Evolutionary conservation across 2,329 filamentous ascomycete genomes (phyloP).

Genomic region (Fusarium beomiforme): DNA sequence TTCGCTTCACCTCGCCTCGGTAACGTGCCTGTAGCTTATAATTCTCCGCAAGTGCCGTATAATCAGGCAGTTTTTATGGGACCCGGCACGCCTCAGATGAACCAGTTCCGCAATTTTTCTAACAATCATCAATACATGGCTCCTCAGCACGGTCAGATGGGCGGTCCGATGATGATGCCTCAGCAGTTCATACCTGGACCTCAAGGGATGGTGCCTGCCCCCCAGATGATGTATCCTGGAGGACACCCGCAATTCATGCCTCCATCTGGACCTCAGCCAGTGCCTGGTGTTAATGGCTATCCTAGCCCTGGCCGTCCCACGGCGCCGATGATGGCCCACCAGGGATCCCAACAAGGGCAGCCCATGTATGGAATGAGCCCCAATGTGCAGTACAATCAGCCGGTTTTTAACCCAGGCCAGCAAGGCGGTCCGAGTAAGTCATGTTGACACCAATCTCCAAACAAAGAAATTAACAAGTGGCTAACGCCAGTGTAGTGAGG

Average conservation of each 20-base stretch:
- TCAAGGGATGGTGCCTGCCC: conserved; percentile 74
- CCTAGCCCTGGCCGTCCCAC: conserved; percentile 84
- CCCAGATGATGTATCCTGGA: conserved; percentile 87
- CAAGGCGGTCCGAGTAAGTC: conserved; percentile 76
- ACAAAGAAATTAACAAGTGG: conserved; percentile 36
- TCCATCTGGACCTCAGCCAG: conserved; percentile 63
- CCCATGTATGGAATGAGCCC: conserved; percentile 80
- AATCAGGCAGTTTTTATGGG: conserved; percentile 78
- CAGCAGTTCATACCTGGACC: conserved; percentile 77
- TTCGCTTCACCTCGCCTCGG: conserved; percentile 85
- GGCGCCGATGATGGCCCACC: conserved; percentile 93
- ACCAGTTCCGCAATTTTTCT: conserved; percentile 75
- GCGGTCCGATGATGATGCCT: conserved; percentile 84
- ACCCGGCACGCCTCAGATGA: conserved; percentile 75
- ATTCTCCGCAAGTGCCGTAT: conserved; percentile 76
- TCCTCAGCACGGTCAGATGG: conserved; percentile 77
- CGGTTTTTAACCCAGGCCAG: conserved; percentile 76
- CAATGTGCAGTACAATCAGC: conserved; percentile 78
- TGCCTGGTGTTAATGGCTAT: conserved; percentile 78
- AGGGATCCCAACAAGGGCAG: conserved; percentile 93
- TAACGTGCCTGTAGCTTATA: conserved; percentile 75
- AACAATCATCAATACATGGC: conserved; percentile 76
- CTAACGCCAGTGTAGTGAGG: conserved; percentile 64
- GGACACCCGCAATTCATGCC: conserved; percentile 72
- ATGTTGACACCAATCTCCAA: conserved; percentile 8